Percentiles rank a stretch among this genome's conserved stretches.
These are phyloP conservation scores for Bothriochloa decipiens DNA, from an alignment of 176 grass and related monocot species.

Conservation along the genomic window DNA sequence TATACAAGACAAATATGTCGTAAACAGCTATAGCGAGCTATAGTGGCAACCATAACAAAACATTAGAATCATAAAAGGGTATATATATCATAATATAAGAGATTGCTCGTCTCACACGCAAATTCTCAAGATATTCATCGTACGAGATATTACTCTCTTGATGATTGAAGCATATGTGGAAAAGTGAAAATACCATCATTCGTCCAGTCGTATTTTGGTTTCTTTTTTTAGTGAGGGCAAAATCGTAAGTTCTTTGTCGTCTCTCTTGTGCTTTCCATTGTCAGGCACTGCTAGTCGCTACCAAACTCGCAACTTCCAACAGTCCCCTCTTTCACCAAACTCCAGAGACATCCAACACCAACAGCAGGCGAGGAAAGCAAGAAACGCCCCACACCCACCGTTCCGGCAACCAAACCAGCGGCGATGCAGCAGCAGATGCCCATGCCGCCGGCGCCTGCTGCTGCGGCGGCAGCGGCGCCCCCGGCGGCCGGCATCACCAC, in stretches of 20 bases:
- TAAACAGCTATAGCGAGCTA: no score
- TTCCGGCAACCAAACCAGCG: neutral
- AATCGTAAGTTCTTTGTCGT: neutral
- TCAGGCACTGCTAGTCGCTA: neutral
- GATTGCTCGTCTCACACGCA: no score
- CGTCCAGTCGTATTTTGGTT: neutral
- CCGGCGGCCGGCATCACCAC: no score
- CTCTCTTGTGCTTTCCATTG: neutral
- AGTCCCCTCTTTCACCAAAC: neutral
- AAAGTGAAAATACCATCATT: neutral
- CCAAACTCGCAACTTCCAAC: neutral
- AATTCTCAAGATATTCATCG: neutral
- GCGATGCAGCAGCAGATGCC: conserved; percentile 82
- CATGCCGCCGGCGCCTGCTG: conserved; percentile 47
- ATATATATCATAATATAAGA: neutral
- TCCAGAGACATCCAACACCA: neutral
- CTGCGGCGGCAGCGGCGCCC: conserved; percentile 28
- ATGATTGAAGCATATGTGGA: no score
- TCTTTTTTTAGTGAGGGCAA: neutral
- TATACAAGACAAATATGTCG: no score
- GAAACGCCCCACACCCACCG: neutral
- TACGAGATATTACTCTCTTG: neutral
- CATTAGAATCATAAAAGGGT: neutral
- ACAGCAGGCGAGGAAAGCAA: conserved; percentile 3
- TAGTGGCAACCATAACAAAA: neutral